These are phyloP conservation scores for Trametes sanguinea DNA, from an alignment of 768 basidiomycete species.

Conservation along the genomic window DNA sequence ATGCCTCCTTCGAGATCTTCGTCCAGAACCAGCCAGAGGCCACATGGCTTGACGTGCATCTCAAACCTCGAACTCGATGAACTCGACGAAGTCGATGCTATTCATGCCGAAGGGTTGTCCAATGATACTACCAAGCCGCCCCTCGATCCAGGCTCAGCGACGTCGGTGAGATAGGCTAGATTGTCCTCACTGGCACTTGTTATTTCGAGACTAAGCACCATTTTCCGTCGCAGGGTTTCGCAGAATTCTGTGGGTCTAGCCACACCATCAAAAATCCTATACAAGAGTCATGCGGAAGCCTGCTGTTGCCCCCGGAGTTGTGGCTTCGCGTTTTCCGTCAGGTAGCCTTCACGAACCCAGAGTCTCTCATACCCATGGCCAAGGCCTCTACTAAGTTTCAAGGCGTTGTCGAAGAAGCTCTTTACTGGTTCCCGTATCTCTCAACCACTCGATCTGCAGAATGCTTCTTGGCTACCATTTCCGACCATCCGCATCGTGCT, in stretches of 20 bases:
- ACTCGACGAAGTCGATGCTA: too few species aligned
- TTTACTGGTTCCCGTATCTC: not conserved
- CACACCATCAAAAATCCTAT: not conserved
- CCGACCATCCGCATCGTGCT: not conserved
- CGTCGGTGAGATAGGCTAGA: too few species aligned
- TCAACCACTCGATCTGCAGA: not conserved
- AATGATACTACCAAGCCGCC: too few species aligned
- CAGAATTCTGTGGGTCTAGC: too few species aligned
- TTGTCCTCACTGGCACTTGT: conserved; percentile 6
- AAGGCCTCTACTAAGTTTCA: not conserved
- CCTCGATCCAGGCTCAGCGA: too few species aligned
- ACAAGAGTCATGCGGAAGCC: not conserved
- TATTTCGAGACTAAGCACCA: too few species aligned
- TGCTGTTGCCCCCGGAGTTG: not conserved
- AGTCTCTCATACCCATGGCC: not conserved
- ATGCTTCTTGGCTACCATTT: not conserved
- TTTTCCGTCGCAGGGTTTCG: too few species aligned
- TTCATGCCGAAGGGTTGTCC: too few species aligned
- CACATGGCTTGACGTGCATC: too few species aligned
- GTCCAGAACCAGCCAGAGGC: too few species aligned
- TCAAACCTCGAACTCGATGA: too few species aligned
- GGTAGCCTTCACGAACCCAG: not conserved
- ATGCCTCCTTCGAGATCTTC: too few species aligned
- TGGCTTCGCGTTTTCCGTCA: conserved; percentile 1
- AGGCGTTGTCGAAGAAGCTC: not conserved